Conservation (phyloP, 225 moss, liverwort and hornwort species). For the Thuidium tamariscinum region DNA sequence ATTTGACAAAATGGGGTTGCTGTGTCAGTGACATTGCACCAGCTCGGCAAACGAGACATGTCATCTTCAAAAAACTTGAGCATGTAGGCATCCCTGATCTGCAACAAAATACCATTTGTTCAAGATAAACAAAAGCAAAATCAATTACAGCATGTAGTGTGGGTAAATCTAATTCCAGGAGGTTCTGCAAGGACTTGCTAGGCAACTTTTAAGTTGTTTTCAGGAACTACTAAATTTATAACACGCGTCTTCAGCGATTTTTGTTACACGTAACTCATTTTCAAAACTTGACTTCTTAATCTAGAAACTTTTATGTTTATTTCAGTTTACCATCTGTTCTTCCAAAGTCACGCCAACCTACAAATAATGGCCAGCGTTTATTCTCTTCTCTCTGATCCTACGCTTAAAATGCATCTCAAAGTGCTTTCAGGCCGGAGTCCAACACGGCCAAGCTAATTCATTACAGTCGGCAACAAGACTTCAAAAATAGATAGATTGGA, state of each 20-base stretch:
- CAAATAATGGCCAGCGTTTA: background rate
- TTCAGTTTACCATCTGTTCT: background rate
- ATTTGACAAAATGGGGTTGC: slow-evolving; percentile 65
- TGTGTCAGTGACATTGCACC: slow-evolving; percentile 41
- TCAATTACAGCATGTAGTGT: background rate
- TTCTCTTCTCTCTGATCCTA: background rate
- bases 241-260: background rate
- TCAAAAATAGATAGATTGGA: background rate
- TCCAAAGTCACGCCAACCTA: background rate
- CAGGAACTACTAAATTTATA: background rate
- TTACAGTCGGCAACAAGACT: background rate
- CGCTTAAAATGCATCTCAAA: background rate
- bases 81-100: slow-evolving; percentile 91
- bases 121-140: background rate
- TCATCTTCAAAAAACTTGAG: slow-evolving; percentile 74
- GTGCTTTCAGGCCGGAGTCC: background rate
- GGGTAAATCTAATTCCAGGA: background rate
- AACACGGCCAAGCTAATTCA: background rate
- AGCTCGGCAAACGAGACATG: slow-evolving; percentile 55
- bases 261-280: no score
- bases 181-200: background rate
- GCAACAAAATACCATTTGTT: background rate
- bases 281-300: no score
- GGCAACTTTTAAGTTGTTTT: background rate
- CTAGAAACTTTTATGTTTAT: no score